phyloP scores from a whole-genome alignment of 257 asterid genomes.

The Catharanthus roseus region DNA sequence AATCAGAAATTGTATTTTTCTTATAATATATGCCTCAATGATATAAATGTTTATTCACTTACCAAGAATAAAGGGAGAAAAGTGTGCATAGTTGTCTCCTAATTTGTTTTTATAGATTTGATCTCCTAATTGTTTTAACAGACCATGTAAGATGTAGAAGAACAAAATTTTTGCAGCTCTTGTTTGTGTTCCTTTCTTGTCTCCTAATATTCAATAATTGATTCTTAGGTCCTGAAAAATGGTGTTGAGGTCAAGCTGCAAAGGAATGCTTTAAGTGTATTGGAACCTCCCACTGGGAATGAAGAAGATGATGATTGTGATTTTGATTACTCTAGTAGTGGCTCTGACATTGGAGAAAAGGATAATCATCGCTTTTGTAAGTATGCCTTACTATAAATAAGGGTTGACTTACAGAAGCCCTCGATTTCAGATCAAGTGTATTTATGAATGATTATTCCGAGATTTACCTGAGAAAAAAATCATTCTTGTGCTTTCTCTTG shows the following conservation, averaged over 20 bases:
- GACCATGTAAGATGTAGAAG: no score
- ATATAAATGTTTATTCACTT: background rate
- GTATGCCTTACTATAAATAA: conserved; percentile 19
- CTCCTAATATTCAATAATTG: conserved; percentile 1
- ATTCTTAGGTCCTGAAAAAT: conserved; percentile 72
- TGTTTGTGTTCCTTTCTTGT: background rate
- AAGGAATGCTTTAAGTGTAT: conserved; percentile 85
- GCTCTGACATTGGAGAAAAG: conserved; percentile 67
- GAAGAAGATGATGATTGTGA: conserved; percentile 70
- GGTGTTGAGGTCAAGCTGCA: conserved; percentile 96
- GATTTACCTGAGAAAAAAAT: background rate
- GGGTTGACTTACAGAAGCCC: background rate
- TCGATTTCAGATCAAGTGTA: background rate
- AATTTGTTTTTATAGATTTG: no score
- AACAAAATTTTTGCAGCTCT: background rate
- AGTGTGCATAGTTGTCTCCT: background rate
- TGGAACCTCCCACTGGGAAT: conserved; percentile 89
- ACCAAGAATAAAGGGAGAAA: no score
- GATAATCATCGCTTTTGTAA: conserved; percentile 53
- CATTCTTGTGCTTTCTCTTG: conserved; percentile 14
- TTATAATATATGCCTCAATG: background rate
- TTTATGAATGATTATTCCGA: background rate
- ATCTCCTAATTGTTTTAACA: no score
- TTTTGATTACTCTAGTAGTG: conserved; percentile 73
- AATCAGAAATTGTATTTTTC: background rate